These are phyloP conservation scores for Cenchrus fungigraminus DNA, from an alignment of 176 grass and related monocot genomes.

Conservation along the genomic window DNA sequence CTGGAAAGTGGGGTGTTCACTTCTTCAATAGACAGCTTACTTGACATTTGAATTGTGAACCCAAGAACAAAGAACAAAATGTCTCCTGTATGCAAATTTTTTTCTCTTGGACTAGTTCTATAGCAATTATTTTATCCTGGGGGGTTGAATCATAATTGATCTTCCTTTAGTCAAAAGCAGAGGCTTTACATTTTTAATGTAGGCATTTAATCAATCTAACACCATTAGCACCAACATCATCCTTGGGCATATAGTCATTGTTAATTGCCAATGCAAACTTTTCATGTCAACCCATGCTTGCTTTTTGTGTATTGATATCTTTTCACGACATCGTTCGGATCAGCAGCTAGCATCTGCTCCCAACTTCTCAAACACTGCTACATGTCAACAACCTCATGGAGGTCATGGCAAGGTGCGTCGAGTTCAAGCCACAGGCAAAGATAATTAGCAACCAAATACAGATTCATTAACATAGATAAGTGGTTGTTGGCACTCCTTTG, in stretches of 20 bases:
- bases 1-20: not conserved
- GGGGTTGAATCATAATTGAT: slow-evolving; percentile 18
- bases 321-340: slow-evolving; percentile 19
- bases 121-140: not conserved
- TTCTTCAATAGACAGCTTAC: slow-evolving; percentile 22
- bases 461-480: not conserved
- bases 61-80: not conserved
- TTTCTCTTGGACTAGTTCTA: not conserved
- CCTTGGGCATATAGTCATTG: slow-evolving; percentile 9
- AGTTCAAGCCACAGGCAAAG: not conserved
- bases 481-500: not conserved
- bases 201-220: slow-evolving; percentile 28
- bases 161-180: slow-evolving; percentile 24
- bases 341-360: not conserved
- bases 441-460: not conserved
- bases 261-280: not conserved
- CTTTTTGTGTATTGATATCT: not conserved
- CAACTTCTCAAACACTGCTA: slow-evolving; percentile 12
- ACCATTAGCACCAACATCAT: slow-evolving; percentile 30
- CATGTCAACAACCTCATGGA: slow-evolving; percentile 38
- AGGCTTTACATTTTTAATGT: slow-evolving; percentile 22
- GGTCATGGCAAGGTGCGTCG: slow-evolving; percentile 29
- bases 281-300: slow-evolving; percentile 23
- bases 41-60: slow-evolving; percentile 37
- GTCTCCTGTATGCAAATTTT: not conserved